Evolutionary conservation across 2,329 filamentous ascomycete species (phyloP), one percentile per base, ranked within the genome.

Genomic region (Iodosphaeria phyllophila): DNA sequence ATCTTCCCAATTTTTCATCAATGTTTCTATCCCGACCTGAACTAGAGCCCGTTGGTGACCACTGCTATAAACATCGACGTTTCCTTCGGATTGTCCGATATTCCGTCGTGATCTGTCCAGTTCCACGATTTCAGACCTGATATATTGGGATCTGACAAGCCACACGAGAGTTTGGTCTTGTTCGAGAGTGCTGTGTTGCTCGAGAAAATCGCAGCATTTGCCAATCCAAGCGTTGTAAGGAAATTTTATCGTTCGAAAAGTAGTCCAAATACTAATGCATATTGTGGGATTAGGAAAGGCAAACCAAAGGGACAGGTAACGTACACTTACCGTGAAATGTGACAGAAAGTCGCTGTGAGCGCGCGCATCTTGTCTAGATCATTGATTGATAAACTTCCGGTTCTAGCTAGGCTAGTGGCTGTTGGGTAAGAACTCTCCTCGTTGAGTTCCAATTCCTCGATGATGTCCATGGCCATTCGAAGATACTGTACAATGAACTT

Each of bases 381-480:
- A 10, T n/a, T n/a, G n/a, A n/a, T n/a, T n/a, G n/a, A n/a, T n/a
- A n/a, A n/a, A n/a, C n/a, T n/a, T n/a, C n/a, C n/a, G n/a, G n/a
- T n/a, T n/a, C n/a, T n/a, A n/a, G n/a, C n/a, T n/a, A n/a, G n/a
- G n/a, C n/a, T n/a, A n/a, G n/a, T n/a, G n/a, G n/a, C n/a, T n/a
- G n/a, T n/a, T n/a, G n/a, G n/a, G n/a, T n/a, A 27, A 3, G 24
- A 22, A 11, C 26, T n/a, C 16, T 55, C 52, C 13, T 54, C 44
- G 13, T 61, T 54, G 2, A 66, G 38, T 5, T 60, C 58, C 1
- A 66, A 47, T 27, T 66, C 61, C 6, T 44, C 46, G 6, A 59
- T 37, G 6, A 65, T 48, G 28, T 66, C 62, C 10, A 51, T 47
- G 0, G 52, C 52, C 59, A 66, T 65, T 13, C 56, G 51, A 5